phyloP scores from a whole-genome alignment of 352 stramenopile species.

The Phytopythium mirpurense region DNA sequence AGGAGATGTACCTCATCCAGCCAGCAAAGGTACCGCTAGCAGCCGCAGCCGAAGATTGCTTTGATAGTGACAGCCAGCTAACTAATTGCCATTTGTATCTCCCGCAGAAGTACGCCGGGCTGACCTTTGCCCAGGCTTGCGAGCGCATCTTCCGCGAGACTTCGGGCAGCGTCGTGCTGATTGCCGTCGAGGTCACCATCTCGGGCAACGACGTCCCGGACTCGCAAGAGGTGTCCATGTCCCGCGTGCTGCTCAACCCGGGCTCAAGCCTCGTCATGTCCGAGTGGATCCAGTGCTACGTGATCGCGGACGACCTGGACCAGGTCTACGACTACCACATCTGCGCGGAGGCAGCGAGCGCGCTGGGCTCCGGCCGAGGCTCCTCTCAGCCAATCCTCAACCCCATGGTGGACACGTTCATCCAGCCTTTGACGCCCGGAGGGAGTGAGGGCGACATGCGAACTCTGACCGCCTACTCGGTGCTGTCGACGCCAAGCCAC shows the following conservation, averaged over 20 bases:
- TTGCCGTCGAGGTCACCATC: constrained; percentile 74
- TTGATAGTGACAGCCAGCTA: background rate
- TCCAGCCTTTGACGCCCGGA: constrained; percentile 28
- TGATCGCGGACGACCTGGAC: constrained; percentile 78
- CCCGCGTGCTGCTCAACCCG: constrained; percentile 72
- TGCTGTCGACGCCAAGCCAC: constrained; percentile 39
- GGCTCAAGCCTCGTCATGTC: constrained; percentile 67
- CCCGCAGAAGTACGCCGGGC: constrained; percentile 60
- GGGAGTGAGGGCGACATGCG: constrained; percentile 30
- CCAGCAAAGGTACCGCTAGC: constrained; percentile 55
- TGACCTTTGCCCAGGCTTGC: constrained; percentile 64
- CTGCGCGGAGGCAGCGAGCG: constrained; percentile 36
- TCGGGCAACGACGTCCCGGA: constrained; percentile 27
- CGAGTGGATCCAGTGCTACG: constrained; percentile 80
- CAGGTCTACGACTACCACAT: constrained; percentile 59
- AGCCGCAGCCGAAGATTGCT: too few relatives aligned
- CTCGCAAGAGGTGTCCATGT: constrained; percentile 25
- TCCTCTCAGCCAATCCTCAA: constrained; percentile 33
- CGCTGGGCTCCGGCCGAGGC: constrained; percentile 17
- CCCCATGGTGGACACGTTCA: constrained; percentile 46
- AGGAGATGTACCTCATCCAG: constrained; percentile 84
- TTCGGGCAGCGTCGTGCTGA: constrained; percentile 60
- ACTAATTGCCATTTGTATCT: too few relatives aligned
- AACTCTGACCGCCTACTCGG: constrained; percentile 46
- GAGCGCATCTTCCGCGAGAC: constrained; percentile 63